phyloP scores from a whole-genome alignment of 345 rosid genomes.

The Rhodamnia argentea region DNA sequence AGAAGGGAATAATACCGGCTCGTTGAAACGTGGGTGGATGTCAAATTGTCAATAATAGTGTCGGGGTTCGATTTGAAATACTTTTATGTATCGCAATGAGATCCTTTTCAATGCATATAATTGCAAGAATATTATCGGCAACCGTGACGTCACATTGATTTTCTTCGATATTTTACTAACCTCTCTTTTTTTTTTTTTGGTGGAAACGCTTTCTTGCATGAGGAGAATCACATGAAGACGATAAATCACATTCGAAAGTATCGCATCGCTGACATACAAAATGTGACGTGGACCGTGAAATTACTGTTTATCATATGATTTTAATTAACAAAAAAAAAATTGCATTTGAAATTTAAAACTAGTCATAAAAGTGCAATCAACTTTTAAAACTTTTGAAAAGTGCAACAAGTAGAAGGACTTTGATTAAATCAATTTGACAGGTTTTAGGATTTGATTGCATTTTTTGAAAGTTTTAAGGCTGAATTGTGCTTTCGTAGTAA shows the following conservation, averaged over 20 bases:
- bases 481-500: too few relatives aligned
- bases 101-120: background rate
- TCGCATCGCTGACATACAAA: background rate
- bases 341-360: too few relatives aligned
- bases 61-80: background rate
- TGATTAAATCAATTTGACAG: too few relatives aligned
- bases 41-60: background rate
- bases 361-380: too few relatives aligned
- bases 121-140: background rate
- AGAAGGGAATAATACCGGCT: background rate
- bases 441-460: too few relatives aligned
- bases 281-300: background rate
- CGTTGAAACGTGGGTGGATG: background rate
- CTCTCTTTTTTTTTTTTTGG: background rate
- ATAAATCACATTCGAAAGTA: background rate
- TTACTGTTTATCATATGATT: background rate
- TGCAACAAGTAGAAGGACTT: too few relatives aligned
- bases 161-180: background rate
- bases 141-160: background rate
- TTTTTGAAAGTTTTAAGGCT: too few relatives aligned
- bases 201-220: background rate
- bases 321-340: background rate
- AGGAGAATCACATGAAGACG: background rate
- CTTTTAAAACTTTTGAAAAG: too few relatives aligned
- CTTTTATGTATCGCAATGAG: background rate